Base-by-base conservation (phyloP, 2,329 filamentous ascomycete species). In the Thelonectria blattea region DNA sequence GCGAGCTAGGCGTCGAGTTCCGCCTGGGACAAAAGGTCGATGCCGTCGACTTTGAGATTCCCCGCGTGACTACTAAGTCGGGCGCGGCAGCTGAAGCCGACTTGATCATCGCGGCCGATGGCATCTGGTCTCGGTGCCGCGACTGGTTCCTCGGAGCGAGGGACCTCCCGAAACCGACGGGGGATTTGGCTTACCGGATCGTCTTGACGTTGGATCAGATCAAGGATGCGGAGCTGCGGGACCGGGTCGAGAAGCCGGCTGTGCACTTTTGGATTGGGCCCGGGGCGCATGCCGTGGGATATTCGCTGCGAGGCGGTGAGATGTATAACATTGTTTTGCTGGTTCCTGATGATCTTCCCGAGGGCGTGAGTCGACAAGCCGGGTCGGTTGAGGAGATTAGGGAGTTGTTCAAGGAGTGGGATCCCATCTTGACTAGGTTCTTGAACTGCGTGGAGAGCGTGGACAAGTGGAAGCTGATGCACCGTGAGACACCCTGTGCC, bases 391-490 rank as follows among this genome's bases (percentile, higher is more conserved):
- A 85, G 12, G 86, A 91, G 73, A 88, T 90, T 85, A 79, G 76
- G 51, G 75, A 75, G 4, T 70, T 88, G 2, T 90, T 91, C 68
- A 73, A 76, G 6, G 80, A 78, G 0, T 91, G 89, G 89, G 88
- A 91, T 74, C 87, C 87, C 2, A 79, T 88, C 48, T 55, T 84
- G 24, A 70, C 62, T 1, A 71, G 73, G 53, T 78, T 81, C 48
- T 63, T 81, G 12, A 73, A 75, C 3, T 79, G 81, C 45, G 86
- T 90, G 0, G 80, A 84, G 39, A 79, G 74, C 1, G 86, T 90
- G 0, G 83, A 87, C 41, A 91, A 91, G 72, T 91, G 89, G 89
- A 88, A 86, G 69, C 72, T 91, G 34, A 87, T 90, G 84, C 76
- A 80, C 58, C 67, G 78, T 79, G 58, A 64, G 77, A 37, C 34